Conservation (phyloP, 192 early-diverging fungal species). For the Mortierella claussenii region DNA sequence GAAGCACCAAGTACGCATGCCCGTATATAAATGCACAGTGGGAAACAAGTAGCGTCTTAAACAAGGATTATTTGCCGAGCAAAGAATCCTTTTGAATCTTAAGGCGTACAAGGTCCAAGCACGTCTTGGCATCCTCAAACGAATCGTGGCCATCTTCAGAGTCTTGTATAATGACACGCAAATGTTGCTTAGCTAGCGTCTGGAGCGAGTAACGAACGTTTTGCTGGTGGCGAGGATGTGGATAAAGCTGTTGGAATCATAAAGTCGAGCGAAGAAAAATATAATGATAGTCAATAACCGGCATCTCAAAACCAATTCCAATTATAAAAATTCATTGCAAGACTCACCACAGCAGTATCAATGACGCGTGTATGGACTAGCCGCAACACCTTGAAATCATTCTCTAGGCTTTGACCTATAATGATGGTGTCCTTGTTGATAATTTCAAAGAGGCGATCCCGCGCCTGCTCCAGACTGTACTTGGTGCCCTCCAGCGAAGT, state of each 20-base stretch:
- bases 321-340: no score
- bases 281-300: background rate
- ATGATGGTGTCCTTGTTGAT: conserved; percentile 66
- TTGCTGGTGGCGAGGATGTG: conserved; percentile 58
- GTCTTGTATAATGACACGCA: conserved; percentile 66
- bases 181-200: conserved; percentile 58
- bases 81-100: conserved; percentile 54
- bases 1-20: no score
- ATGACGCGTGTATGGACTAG: conserved; percentile 54
- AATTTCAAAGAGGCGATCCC: conserved; percentile 48
- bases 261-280: background rate
- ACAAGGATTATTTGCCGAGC: no score
- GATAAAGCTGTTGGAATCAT: conserved; percentile 57
- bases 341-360: conserved; percentile 55
- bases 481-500: conserved; percentile 57
- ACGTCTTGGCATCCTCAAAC: conserved; percentile 68
- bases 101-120: conserved; percentile 62
- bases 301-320: no score
- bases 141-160: conserved; percentile 68
- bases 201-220: conserved; percentile 60
- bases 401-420: conserved; percentile 68
- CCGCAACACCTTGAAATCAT: conserved; percentile 40
- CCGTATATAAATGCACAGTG: no score
- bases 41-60: no score
- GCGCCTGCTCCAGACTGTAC: conserved; percentile 58